Conservation (phyloP, 495 filamentous ascomycete genomes). For the Aspergillus olivimuriae region DNA sequence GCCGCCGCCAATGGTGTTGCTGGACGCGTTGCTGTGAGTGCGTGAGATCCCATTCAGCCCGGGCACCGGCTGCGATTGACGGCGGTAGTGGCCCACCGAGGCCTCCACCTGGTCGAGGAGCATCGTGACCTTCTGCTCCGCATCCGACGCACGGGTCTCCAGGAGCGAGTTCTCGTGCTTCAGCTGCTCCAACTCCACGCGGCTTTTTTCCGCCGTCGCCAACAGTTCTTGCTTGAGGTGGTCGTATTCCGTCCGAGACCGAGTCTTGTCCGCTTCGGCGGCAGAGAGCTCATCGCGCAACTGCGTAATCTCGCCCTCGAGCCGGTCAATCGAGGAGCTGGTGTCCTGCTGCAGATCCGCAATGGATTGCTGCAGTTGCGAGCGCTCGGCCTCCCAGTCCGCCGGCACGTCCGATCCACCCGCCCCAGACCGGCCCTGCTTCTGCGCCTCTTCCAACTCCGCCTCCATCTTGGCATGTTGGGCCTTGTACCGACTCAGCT, state of each 20-base stretch:
- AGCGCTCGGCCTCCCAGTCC: constrained; percentile 75
- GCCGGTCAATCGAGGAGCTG: constrained; percentile 51
- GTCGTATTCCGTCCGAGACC: constrained; percentile 48
- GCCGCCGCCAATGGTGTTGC: constrained; percentile 27
- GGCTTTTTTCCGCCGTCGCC: constrained; percentile 47
- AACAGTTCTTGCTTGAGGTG: constrained; percentile 53
- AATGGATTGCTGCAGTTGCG: constrained; percentile 58
- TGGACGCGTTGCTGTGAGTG: constrained; percentile 41
- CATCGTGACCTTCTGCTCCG: constrained; percentile 86
- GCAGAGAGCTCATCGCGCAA: constrained; percentile 60
- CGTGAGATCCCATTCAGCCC: constrained; percentile 36
- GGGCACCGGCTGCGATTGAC: constrained; percentile 57
- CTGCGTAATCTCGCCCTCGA: constrained; percentile 65
- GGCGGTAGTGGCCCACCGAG: constrained; percentile 90
- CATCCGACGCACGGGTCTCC: constrained; percentile 76
- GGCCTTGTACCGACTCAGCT: constrained; percentile 79
- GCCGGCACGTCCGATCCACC: constrained; percentile 34
- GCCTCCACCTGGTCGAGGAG: constrained; percentile 89
- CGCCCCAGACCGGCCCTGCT: constrained; percentile 25
- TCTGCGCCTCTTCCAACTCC: constrained; percentile 57
- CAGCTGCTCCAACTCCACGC: constrained; percentile 69
- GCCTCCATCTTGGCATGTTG: constrained; percentile 78
- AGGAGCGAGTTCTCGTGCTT: constrained; percentile 74
- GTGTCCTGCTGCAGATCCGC: constrained; percentile 61
- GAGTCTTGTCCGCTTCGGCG: constrained; percentile 62